Percentiles rank a stretch among this genome's conserved stretches.
These are phyloP conservation scores for Tulasnella sp. DNA, from an alignment of 768 basidiomycete species.

Conservation along the genomic window DNA sequence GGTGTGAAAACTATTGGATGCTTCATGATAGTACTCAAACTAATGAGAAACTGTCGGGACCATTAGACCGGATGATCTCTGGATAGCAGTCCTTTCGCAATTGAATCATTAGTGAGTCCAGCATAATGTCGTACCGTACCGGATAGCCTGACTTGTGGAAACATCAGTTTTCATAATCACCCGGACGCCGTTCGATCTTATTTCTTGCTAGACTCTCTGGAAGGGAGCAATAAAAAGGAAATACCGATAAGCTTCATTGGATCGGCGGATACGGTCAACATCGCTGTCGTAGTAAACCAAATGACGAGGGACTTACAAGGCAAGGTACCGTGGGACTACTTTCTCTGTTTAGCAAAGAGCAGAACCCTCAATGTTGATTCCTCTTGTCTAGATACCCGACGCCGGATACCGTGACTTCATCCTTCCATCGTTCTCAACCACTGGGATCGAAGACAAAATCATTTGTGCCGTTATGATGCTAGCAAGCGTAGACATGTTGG, in stretches of 20 bases:
- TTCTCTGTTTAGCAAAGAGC: background rate
- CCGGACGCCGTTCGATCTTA: background rate
- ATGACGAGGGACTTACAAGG: background rate
- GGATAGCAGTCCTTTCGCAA: constrained; percentile 1
- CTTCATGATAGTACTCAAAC: no score
- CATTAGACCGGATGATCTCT: constrained; percentile 5
- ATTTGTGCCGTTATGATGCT: background rate
- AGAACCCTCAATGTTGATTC: background rate
- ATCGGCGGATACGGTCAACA: background rate
- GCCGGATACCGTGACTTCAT: background rate
- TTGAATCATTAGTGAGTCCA: background rate
- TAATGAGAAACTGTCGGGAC: no score
- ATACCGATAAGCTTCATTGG: background rate
- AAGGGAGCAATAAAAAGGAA: background rate
- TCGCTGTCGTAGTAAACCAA: background rate
- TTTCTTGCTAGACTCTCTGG: background rate
- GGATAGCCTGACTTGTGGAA: background rate
- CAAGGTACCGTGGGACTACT: background rate
- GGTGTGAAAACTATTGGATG: no score
- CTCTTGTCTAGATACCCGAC: background rate
- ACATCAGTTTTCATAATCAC: background rate
- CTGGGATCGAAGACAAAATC: background rate
- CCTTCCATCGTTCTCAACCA: background rate
- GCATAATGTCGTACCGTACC: background rate
- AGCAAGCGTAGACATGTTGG: background rate